Evolutionary conservation across 2,329 filamentous ascomycete species (phyloP).

Genomic region (Tolypocladium endophyticum): DNA sequence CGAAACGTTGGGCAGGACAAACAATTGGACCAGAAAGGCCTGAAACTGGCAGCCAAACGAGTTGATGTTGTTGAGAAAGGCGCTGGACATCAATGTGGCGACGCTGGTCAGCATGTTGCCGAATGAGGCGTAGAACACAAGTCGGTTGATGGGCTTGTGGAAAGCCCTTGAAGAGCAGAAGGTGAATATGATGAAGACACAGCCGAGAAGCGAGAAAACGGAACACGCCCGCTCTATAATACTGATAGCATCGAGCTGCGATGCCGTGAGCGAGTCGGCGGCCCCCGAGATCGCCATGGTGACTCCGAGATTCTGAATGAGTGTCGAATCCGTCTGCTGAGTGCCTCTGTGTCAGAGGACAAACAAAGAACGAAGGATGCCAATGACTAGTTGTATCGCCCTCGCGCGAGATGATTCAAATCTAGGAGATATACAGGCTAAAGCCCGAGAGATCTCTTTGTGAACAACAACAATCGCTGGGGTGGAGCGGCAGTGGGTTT

Average conservation of each 20-base stretch:
- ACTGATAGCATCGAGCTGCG: slow-evolving; percentile 44
- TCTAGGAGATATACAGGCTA: neutral
- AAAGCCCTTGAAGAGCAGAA: slow-evolving; percentile 60
- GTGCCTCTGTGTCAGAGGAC: neutral
- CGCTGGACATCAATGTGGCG: slow-evolving; percentile 61
- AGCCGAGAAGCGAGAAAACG: slow-evolving; percentile 59
- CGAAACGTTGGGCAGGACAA: slow-evolving; percentile 16
- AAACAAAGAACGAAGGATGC: neutral
- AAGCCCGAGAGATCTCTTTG: neutral
- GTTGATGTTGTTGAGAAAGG: slow-evolving; percentile 38
- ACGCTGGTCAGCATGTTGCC: slow-evolving; percentile 72
- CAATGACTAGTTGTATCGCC: neutral
- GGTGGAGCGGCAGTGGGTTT: neutral
- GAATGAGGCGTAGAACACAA: slow-evolving; percentile 75
- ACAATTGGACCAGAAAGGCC: slow-evolving; percentile 76
- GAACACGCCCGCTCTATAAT: slow-evolving; percentile 59
- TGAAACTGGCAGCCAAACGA: slow-evolving; percentile 60
- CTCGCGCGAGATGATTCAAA: neutral
- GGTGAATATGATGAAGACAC: slow-evolving; percentile 59
- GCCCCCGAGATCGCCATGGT: neutral
- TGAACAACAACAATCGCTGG: neutral
- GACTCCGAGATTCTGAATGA: neutral
- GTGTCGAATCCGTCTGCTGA: neutral
- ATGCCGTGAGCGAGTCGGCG: slow-evolving; percentile 4
- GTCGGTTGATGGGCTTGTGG: slow-evolving; percentile 76